These are phyloP conservation scores for Lipomyces spencermartinsiae DNA, from an alignment of 805 yeast species.

Conservation along the genomic window DNA sequence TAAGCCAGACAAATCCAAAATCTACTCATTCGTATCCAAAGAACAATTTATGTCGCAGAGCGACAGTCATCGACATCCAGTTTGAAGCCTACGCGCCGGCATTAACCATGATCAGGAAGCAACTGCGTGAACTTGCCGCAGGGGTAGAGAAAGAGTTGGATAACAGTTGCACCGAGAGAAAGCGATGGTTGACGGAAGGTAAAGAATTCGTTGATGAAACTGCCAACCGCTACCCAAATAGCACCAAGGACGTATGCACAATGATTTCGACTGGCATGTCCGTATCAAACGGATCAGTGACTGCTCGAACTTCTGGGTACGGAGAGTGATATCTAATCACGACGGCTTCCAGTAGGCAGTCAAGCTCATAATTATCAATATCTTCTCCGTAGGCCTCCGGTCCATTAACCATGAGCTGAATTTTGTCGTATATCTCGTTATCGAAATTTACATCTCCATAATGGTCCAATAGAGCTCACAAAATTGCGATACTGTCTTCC, in stretches of 20 bases:
- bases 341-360: conserved; percentile 53
- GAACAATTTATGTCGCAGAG: too few species aligned
- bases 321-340: conserved; percentile 55
- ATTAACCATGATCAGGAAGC: conserved; percentile 42
- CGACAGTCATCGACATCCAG: conserved; percentile 25
- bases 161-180: conserved; percentile 62
- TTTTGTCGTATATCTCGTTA: conserved; percentile 23
- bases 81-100: conserved; percentile 31
- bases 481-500: conserved; percentile 51
- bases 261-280: conserved; percentile 55
- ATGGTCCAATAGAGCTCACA: conserved; percentile 53
- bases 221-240: conserved; percentile 61
- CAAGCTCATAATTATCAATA: conserved; percentile 40
- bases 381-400: conserved; percentile 27
- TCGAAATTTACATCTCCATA: conserved; percentile 58
- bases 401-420: conserved; percentile 23
- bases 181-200: conserved; percentile 63
- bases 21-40: too few species aligned
- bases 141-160: conserved; percentile 71
- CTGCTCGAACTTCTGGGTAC: conserved; percentile 67
- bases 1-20: too few species aligned
- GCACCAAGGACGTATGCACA: conserved; percentile 60
- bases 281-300: conserved; percentile 59
- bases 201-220: conserved; percentile 65
- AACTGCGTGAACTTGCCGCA: conserved; percentile 52